Percentiles rank a stretch among this genome's conserved stretches.
phyloP scores from a whole-genome alignment of 106 monocot species.

The Vanilla planifolia region DNA sequence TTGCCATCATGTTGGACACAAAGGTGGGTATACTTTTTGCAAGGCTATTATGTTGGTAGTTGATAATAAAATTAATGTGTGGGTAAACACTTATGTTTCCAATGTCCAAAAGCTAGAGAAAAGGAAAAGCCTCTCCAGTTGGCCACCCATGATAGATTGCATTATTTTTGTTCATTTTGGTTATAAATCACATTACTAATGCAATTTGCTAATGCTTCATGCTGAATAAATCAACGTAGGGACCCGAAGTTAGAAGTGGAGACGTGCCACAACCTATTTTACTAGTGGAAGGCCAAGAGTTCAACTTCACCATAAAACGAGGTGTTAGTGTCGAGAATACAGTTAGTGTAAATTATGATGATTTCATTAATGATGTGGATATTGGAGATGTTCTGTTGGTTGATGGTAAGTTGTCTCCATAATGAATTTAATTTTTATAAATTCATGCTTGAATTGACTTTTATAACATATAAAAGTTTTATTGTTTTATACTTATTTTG shows the following conservation, averaged over 20 bases:
- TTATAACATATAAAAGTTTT: no score
- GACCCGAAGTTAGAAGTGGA: conserved; percentile 71
- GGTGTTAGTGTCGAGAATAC: conserved; percentile 41
- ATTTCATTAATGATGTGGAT: conserved; percentile 67
- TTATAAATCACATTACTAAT: conserved; percentile 1
- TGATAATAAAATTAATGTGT: neutral
- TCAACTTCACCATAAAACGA: conserved; percentile 62
- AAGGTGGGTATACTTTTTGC: conserved; percentile 8
- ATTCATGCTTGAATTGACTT: no score
- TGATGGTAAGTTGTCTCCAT: conserved; percentile 42
- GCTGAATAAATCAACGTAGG: conserved; percentile 26
- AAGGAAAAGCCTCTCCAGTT: neutral
- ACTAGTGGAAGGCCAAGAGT: conserved; percentile 53
- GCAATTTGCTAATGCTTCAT: neutral
- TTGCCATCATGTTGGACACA: conserved; percentile 20
- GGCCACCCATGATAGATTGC: neutral
- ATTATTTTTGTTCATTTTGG: neutral
- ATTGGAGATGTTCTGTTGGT: conserved; percentile 60
- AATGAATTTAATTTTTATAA: neutral
- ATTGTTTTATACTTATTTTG: no score
- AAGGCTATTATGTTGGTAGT: neutral
- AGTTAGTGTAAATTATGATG: conserved; percentile 75
- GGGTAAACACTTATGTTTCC: neutral
- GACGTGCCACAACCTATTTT: conserved; percentile 56
- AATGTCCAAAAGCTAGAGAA: neutral